phyloP scores from a whole-genome alignment of 1,139 yeast genomes.

The Candida pseudoviswanathii region DNA sequence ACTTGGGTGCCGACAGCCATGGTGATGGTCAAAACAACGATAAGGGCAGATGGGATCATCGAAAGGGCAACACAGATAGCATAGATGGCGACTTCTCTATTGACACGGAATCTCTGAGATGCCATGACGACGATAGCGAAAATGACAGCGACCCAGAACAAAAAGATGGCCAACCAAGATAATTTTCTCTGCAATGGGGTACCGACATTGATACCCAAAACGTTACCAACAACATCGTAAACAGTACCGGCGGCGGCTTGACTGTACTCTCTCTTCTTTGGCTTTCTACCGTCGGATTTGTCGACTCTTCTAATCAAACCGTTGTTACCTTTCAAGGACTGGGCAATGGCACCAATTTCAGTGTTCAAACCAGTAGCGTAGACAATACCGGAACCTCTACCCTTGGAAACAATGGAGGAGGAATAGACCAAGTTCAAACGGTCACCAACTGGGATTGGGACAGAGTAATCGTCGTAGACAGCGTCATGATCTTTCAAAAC shows the following conservation, averaged over 20 bases:
- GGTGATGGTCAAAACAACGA: slow-evolving; percentile 82
- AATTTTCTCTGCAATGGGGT: slow-evolving; percentile 73
- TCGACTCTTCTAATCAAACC: slow-evolving; percentile 24
- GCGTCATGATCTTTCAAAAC: slow-evolving; percentile 54
- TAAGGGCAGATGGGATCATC: slow-evolving; percentile 82
- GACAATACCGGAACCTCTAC: slow-evolving; percentile 73
- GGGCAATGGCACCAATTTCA: slow-evolving; percentile 78
- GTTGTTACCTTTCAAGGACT: slow-evolving; percentile 48
- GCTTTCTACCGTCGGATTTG: slow-evolving; percentile 20
- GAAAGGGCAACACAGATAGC: slow-evolving; percentile 86
- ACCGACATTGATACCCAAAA: slow-evolving; percentile 76
- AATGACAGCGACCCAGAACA: slow-evolving; percentile 71
- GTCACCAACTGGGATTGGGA: slow-evolving; percentile 69
- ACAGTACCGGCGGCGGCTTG: slow-evolving; percentile 45
- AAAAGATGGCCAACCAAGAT: slow-evolving; percentile 67
- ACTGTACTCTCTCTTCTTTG: slow-evolving; percentile 42
- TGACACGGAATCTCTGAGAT: slow-evolving; percentile 67
- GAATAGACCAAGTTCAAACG: slow-evolving; percentile 72
- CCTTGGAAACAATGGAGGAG: slow-evolving; percentile 74
- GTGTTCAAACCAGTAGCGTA: slow-evolving; percentile 69
- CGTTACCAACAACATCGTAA: slow-evolving; percentile 53
- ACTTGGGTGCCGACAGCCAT: slow-evolving; percentile 87
- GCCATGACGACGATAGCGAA: slow-evolving; percentile 83
- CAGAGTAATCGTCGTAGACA: slow-evolving; percentile 35
- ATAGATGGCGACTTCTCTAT: slow-evolving; percentile 73